A percentile compares a stretch with the other conserved stretches of the same genome.
These are phyloP conservation scores for Xylaria palmicola DNA, from an alignment of 495 filamentous ascomycete species.

Conservation along the genomic window DNA sequence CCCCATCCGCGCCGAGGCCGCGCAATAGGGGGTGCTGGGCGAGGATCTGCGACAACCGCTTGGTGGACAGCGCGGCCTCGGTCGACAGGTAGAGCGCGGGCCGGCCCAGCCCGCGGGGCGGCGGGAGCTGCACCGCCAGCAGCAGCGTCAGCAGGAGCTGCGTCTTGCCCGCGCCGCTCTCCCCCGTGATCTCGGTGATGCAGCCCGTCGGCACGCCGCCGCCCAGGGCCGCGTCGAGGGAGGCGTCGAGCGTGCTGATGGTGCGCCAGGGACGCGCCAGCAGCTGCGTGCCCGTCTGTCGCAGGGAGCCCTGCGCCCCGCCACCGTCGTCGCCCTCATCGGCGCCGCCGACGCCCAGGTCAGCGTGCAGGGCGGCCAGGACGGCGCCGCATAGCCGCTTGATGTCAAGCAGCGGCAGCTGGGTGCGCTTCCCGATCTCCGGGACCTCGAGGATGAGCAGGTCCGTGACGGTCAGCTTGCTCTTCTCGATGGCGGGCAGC, in stretches of 20 bases:
- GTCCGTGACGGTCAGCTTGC: slow-evolving; percentile 73
- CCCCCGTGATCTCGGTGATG: slow-evolving; percentile 88
- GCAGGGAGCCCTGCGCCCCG: slow-evolving; percentile 21
- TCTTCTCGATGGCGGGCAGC: slow-evolving; percentile 74
- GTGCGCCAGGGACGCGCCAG: slow-evolving; percentile 46
- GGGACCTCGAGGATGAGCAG: slow-evolving; percentile 80
- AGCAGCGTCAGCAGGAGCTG: slow-evolving; percentile 86
- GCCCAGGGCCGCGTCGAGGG: slow-evolving; percentile 70
- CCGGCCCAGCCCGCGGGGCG: slow-evolving; percentile 65
- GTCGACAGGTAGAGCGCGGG: slow-evolving; percentile 92
- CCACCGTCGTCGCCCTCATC: neutral
- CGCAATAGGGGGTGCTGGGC: slow-evolving; percentile 62
- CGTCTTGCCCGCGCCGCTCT: slow-evolving; percentile 95
- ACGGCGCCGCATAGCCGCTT: slow-evolving; percentile 66
- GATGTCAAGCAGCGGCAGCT: slow-evolving; percentile 76
- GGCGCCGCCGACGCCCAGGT: slow-evolving; percentile 51
- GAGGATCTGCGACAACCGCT: slow-evolving; percentile 75
- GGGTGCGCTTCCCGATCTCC: slow-evolving; percentile 83
- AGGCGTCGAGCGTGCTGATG: slow-evolving; percentile 78
- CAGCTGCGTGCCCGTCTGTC: slow-evolving; percentile 40
- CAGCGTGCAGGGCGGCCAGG: slow-evolving; percentile 61
- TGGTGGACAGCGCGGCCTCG: slow-evolving; percentile 78
- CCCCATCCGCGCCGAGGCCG: slow-evolving; percentile 36
- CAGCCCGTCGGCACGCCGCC: slow-evolving; percentile 85
- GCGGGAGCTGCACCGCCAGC: slow-evolving; percentile 75